Evolutionary conservation across 2,329 filamentous ascomycete genomes (phyloP).

Genomic region (Sarocladiaceae sp.): DNA sequence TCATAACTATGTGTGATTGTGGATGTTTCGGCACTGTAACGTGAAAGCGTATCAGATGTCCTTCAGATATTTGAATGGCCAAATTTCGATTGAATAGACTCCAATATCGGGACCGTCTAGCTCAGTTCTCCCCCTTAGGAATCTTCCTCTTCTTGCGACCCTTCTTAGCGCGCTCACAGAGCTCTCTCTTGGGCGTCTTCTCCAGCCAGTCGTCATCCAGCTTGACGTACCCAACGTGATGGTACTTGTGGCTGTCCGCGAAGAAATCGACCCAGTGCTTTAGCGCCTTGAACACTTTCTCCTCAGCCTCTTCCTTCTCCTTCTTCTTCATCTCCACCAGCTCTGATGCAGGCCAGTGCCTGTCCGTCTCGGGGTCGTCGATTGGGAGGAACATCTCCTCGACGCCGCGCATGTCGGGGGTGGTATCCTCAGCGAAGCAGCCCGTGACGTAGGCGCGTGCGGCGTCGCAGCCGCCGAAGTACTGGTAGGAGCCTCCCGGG

Average conservation of each 20-base stretch:
- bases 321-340: constrained; percentile 47
- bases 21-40: too few species aligned
- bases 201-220: constrained; percentile 55
- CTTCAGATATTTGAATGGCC: too few species aligned
- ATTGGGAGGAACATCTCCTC: constrained; percentile 76
- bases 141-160: constrained; percentile 43
- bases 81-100: too few species aligned
- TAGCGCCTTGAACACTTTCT: constrained; percentile 60
- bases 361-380: constrained; percentile 57
- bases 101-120: too few species aligned
- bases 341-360: constrained; percentile 47
- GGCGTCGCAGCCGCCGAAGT: constrained; percentile 83
- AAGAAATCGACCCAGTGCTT: constrained; percentile 84
- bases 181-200: constrained; percentile 50
- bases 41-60: too few species aligned
- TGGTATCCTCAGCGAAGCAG: constrained; percentile 83
- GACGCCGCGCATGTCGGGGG: constrained; percentile 75
- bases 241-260: constrained; percentile 71
- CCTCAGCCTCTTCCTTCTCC: constrained; percentile 59
- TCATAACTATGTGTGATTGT: too few species aligned
- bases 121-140: constrained; percentile 4
- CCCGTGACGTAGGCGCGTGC: constrained; percentile 85
- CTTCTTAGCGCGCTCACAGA: constrained; percentile 67
- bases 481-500: constrained; percentile 77
- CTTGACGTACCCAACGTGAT: constrained; percentile 68